These are phyloP conservation scores for Cladophialophora chaetospira DNA, from an alignment of 2,329 filamentous ascomycete genomes.

Conservation along the genomic window DNA sequence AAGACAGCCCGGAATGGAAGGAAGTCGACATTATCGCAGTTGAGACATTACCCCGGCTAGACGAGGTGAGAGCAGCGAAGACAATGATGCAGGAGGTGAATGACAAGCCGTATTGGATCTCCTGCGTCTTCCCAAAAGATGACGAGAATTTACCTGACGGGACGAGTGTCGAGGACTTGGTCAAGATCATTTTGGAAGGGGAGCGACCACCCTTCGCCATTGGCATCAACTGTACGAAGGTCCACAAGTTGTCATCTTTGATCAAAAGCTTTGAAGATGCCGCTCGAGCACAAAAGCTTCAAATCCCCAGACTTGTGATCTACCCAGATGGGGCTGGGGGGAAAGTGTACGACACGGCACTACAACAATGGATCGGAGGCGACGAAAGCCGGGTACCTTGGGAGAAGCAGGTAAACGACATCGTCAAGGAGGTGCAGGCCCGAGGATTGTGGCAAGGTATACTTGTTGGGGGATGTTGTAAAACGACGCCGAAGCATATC, in stretches of 20 bases:
- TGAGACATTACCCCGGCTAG: conserved; percentile 65
- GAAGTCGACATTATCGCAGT: conserved; percentile 61
- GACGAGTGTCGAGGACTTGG: conserved; percentile 48
- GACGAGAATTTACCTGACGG: conserved; percentile 60
- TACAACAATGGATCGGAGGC: conserved; percentile 59
- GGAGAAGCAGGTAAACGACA: conserved; percentile 38
- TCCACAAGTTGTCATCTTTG: conserved; percentile 37
- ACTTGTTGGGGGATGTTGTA: conserved; percentile 52
- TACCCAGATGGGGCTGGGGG: conserved; percentile 71
- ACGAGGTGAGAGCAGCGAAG: conserved; percentile 63
- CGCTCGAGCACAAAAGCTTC: conserved; percentile 43
- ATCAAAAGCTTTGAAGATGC: conserved; percentile 35
- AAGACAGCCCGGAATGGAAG: conserved; percentile 41
- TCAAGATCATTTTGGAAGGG: conserved; percentile 41
- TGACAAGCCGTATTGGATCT: conserved; percentile 59
- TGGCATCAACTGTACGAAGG: conserved; percentile 65
- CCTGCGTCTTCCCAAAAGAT: conserved; percentile 63
- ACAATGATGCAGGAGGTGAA: conserved; percentile 42
- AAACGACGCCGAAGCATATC: conserved; percentile 44
- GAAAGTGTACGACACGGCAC: conserved; percentile 66
- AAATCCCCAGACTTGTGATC: conserved; percentile 58
- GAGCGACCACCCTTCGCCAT: conserved; percentile 58
- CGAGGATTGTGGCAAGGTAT: conserved; percentile 34
- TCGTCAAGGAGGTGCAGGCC: conserved; percentile 31
- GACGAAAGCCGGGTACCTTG: conserved; percentile 31